Evolutionary conservation across 2,329 filamentous ascomycete genomes (phyloP), one percentile per base, ranked within the genome.

Genomic region (Colletotrichum magnum): DNA sequence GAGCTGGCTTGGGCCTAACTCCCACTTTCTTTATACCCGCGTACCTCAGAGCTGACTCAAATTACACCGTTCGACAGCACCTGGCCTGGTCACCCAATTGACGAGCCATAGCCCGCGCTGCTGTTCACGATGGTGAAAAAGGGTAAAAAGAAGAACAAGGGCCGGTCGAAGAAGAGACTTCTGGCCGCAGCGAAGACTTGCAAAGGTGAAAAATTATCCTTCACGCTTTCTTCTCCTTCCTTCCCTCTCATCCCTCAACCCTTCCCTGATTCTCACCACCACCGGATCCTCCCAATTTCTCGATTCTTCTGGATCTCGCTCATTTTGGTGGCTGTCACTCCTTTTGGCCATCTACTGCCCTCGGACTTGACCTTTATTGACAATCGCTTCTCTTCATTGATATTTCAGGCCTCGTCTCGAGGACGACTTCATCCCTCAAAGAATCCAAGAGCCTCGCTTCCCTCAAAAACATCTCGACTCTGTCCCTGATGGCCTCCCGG

Each of bases 201-300:
- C n/a, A 53, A 47, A 36, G 26, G 62, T 60, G 48, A 60, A 63
- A 4, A 50, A 26, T 50, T 50, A 21, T 45, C n/a, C 21, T 45
- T 10, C 18, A 15, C n/a, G 5, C 24, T 24, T 21, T 24, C 36
- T 52, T 21, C 18, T 50, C 45, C 18, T 18, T 7, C 28, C 28
- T n/a, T 43, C 41, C 7, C n/a, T 43, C 53, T 7, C 43, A 16
- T 16, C n/a, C 24, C 28, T 16, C 45, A 13, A 5, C 36, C 6
- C 12, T 41, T 43, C n/a, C 26, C 12, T 15, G 12, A 4, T 24
- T 24, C 21, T 24, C 21, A 52, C 18, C 50, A 18, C 50, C 16
- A n/a, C 13, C 28, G 13, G 3, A 28, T 52, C 6, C 26, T 48
- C 32, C 32, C 32, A 36, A 36, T 36, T 10, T 12, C 32, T 36